Conservation (phyloP, 176 grass and related monocot genomes). For the Zea mays region Zm-B73-REFERENCE-NAM-5.0 NC_050098.1:151343001-151343500, state of each 20-base stretch:
- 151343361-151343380: background rate
- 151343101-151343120: conserved; percentile 51
- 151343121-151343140: conserved; percentile 46
- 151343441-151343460: too few relatives aligned
- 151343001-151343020: conserved; percentile 56
- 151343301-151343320: conserved; percentile 17
- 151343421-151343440: too few relatives aligned
- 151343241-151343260: conserved; percentile 6
- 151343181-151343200: conserved; percentile 29
- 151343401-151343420: too few relatives aligned
- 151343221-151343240: conserved; percentile 39
- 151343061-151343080: conserved; percentile 12
- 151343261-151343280: conserved; percentile 41
- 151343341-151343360: background rate
- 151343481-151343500: background rate
- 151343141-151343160: conserved; percentile 35
- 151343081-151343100: conserved; percentile 52
- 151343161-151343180: conserved; percentile 56
- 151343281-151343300: conserved; percentile 30
- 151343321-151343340: background rate
- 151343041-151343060: conserved; percentile 40
- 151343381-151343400: background rate
- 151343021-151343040: conserved; percentile 39
- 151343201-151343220: conserved; percentile 42
- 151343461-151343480: background rate